Evolutionary conservation across 768 basidiomycete species (phyloP).

Genomic region (button mushroom (Agaricus bisporus)): DNA sequence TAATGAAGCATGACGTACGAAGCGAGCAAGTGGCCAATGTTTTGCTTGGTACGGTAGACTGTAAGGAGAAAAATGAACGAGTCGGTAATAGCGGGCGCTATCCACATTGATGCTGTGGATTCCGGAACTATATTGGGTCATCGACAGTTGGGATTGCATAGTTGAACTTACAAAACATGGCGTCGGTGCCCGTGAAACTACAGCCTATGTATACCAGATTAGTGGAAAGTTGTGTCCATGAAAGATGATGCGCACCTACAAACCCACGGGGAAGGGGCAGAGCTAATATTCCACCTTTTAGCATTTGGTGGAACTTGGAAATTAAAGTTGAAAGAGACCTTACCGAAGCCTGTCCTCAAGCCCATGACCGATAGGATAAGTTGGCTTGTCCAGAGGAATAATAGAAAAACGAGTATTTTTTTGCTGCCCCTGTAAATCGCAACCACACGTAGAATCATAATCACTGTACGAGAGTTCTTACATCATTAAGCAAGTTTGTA

Average conservation of each 20-base stretch:
- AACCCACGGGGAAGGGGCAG: constrained; percentile 19
- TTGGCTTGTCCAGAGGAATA: constrained; percentile 19
- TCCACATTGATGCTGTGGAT: constrained; percentile 23
- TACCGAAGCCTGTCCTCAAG: constrained; percentile 20
- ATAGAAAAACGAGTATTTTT: constrained; percentile 14
- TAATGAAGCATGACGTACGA: background rate
- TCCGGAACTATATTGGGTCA: background rate
- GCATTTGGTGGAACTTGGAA: background rate
- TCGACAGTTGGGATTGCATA: too few species aligned
- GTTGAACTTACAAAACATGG: constrained; percentile 18
- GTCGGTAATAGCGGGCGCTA: constrained; percentile 19
- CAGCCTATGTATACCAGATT: constrained; percentile 15
- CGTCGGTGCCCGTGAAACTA: constrained; percentile 17
- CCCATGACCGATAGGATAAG: constrained; percentile 19
- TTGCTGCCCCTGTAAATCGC: constrained; percentile 20
- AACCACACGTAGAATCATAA: constrained; percentile 28
- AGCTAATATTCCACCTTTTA: constrained; percentile 9
- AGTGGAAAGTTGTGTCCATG: background rate
- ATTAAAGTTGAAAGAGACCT: background rate
- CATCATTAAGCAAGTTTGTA: background rate
- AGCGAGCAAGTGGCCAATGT: background rate
- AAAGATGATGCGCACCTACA: constrained; percentile 13
- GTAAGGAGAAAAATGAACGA: constrained; percentile 16
- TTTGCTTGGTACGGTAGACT: constrained; percentile 13
- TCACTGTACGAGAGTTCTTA: constrained; percentile 13